Conservation (phyloP, 140 eudicot genomes). For the Anethum foeniculum region DNA sequence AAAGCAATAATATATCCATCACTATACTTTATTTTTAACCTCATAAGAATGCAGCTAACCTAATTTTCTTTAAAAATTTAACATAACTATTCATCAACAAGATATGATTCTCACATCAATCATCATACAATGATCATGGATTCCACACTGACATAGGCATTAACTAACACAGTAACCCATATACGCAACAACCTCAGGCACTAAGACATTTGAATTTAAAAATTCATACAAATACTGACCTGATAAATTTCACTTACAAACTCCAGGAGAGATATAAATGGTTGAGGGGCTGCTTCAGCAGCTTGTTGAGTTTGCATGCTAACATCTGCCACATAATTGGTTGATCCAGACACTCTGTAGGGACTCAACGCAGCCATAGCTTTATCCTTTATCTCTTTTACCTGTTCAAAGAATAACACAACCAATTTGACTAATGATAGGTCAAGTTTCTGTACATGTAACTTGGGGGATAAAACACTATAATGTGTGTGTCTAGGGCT, state of each 20-base stretch:
- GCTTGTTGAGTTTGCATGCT: constrained; percentile 38
- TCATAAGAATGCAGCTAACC: background rate
- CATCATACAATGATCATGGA: background rate
- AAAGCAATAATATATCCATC: background rate
- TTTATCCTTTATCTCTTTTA: constrained; percentile 82
- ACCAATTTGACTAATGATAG: background rate
- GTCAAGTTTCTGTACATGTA: background rate
- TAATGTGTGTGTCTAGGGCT: background rate
- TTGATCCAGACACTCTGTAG: constrained; percentile 44
- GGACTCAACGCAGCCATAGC: constrained; percentile 77
- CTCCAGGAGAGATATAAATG: constrained; percentile 78
- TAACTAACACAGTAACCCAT: background rate
- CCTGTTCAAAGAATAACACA: constrained; percentile 38
- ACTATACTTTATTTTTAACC: background rate
- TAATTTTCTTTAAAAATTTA: background rate
- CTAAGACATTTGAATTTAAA: background rate
- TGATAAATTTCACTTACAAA: constrained; percentile 89
- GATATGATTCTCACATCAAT: background rate
- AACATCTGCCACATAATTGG: constrained; percentile 36
- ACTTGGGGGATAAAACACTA: background rate
- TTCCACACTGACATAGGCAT: background rate
- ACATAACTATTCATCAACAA: background rate
- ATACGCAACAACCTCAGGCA: background rate
- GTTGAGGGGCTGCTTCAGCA: constrained; percentile 39
- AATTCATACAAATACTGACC: constrained; percentile 30